phyloP scores from a whole-genome alignment of 129 eudicot species.

The Rutidosis leptorrhynchoides region DNA sequence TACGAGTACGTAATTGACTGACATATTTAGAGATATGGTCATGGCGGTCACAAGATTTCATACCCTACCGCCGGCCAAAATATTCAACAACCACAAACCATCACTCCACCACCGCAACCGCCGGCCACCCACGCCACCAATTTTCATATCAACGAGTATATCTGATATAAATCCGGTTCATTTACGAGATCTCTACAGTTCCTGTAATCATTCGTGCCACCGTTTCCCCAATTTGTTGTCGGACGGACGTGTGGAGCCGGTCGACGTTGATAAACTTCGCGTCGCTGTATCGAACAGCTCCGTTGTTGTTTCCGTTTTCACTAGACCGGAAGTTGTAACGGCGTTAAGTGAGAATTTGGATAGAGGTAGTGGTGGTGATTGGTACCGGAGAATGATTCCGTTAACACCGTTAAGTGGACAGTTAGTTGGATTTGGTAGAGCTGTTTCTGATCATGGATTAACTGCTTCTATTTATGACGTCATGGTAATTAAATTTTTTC shows the following conservation, averaged over 20 bases:
- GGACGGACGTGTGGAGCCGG: constrained; percentile 46
- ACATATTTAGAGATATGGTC: background rate
- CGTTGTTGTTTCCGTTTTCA: constrained; percentile 67
- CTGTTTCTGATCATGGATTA: constrained; percentile 63
- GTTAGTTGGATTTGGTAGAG: constrained; percentile 90
- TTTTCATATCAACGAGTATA: constrained; percentile 61
- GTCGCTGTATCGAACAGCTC: constrained; percentile 56
- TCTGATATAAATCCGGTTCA: constrained; percentile 43
- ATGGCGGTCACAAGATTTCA: constrained; percentile 47
- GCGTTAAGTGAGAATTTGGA: constrained; percentile 11
- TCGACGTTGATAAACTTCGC: constrained; percentile 52
- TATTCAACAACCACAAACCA: constrained; percentile 26
- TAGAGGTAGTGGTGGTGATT: constrained; percentile 33
- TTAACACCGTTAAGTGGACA: constrained; percentile 58
- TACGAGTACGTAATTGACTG: background rate
- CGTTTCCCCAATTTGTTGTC: constrained; percentile 54
- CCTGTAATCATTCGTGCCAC: constrained; percentile 77
- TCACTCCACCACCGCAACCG: constrained; percentile 30
- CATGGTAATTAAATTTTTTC: constrained; percentile 42
- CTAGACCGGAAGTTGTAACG: constrained; percentile 28
- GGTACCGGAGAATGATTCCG: constrained; percentile 56
- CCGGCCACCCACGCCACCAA: constrained; percentile 42
- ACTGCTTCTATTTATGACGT: constrained; percentile 88
- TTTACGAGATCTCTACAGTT: constrained; percentile 51
- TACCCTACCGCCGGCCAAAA: constrained; percentile 27